Base-by-base conservation (phyloP, 768 basidiomycete species). In the Naganishia onofrii region DNA sequence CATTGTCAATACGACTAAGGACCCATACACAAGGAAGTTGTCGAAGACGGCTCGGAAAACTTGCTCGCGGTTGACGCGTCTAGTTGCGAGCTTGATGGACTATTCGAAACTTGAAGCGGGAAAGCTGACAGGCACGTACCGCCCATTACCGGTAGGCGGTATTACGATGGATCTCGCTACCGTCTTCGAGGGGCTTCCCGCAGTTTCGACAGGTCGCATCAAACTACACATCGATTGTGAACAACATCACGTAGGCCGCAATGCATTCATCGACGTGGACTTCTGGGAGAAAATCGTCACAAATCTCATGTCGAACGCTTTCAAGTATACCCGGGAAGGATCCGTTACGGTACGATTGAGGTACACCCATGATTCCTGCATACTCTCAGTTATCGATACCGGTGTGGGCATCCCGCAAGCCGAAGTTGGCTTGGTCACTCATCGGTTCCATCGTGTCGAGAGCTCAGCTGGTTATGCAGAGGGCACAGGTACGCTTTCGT, bases 31-130 rank as follows among this genome's bases (percentile, higher is more conserved):
- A 12, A 65, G 65, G 31, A 32, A 58, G 0, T 42, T 72, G 26
- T 44, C 55, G 2, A 32, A 23, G 28, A 46, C 53, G 13, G 79
- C 79, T 15, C 76, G 77, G 54, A 74, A 82, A 15, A 83, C 82
- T 71, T 76, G 80, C 23, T 75, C 76, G 23, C 72, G 82, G 28
- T 70, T 84, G 3, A 68, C 74, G 5, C 76, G 83, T 15, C 73
- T 84, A 8, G 81, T 84, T 34, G 79, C 81, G 42, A 77, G 81
- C 15, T 68, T 84, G 19, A 81, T 83, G 81, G 82, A 84, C 71
- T 82, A 83, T 70, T 80, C 76, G 28, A 77, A 79, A 17, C 70
- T 83, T 12, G 82, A 81, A 69, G 81, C 79, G 0, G 82, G 82
- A 5, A 73, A 77, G 44, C 68, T 80, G 32, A 63, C 73, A 44